Conservation (phyloP, 208 protist genomes). For the Leptomonas pyrrhocoris region DNA sequence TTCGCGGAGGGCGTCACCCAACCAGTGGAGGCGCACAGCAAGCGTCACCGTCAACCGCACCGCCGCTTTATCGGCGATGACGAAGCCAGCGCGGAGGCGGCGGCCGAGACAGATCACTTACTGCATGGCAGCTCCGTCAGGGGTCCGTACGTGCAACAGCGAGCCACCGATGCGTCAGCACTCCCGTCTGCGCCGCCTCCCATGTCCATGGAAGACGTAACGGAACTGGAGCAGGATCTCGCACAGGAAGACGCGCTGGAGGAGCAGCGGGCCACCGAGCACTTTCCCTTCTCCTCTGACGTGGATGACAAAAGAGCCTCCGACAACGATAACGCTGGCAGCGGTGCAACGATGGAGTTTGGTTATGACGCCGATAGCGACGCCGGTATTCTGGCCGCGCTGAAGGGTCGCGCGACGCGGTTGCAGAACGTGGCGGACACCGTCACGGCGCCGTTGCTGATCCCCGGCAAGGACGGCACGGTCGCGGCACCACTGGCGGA, state of each 20-base stretch:
- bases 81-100: not conserved
- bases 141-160: too few species aligned
- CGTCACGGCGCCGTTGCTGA: slow-evolving; percentile 14
- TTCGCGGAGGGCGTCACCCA: slow-evolving; percentile 3
- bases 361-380: slow-evolving; percentile 27
- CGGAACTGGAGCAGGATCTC: slow-evolving; percentile 16
- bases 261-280: not conserved
- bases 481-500: not conserved
- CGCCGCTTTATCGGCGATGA: not conserved
- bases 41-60: not conserved
- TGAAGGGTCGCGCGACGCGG: slow-evolving; percentile 12
- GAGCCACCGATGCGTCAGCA: too few species aligned
- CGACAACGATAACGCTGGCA: not conserved
- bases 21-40: not conserved
- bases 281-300: not conserved
- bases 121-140: not conserved
- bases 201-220: slow-evolving; percentile 9
- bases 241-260: slow-evolving; percentile 10
- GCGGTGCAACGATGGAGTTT: slow-evolving; percentile 7
- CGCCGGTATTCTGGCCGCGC: slow-evolving; percentile 1
- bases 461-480: slow-evolving; percentile 30
- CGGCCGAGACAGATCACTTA: not conserved
- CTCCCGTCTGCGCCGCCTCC: not conserved
- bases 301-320: not conserved
- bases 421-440: slow-evolving; percentile 24